Evolutionary conservation across 306 rosid species (phyloP), one percentile per base, ranked within the genome.

Genomic region (Vicia sativa): DNA sequence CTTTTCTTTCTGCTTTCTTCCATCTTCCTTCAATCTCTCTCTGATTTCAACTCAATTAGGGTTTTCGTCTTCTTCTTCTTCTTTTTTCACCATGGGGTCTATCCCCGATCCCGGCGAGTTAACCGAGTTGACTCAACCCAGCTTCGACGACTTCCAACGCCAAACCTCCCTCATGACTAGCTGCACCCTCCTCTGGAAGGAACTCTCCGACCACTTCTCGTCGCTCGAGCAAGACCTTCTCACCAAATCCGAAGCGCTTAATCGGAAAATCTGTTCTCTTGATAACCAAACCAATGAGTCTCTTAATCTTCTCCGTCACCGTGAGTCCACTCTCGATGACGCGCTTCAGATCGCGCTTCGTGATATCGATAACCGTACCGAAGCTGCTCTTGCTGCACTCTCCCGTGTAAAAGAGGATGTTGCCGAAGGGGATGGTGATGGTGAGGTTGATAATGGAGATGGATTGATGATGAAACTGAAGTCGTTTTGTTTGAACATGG

Each of bases 31-130:
- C 55, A 6, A 16, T 19, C 31, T 55, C 1, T 31, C 76, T 58
- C 62, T 46, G 71, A 78, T 69, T 59, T 13, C 10, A 23, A 54
- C 50, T 10, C 39, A 16, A 19, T 61, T 69, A 76, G 76, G 76
- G 76, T 77, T 77, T 49, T 31, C 59, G 9, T 19, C 28, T 35
- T 25, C 38, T 59, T 14, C 37, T 43, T n/a, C 28, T 9, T 15
- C 70, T 10, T 9, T 2, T 21, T 21, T 59, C 48, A 71, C 67
- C 49, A 92, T 93, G 97, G 97, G 96, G 93, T 88, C 98, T 78
- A 85, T 82, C 86, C 90, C 89, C 89, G 98, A 93, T 93, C 96
- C 99, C 70, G 98, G 98, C 68, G 99, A 90, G 91, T 76, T 88
- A 79, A 60, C 79, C 50, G 98, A 87, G 93, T 70, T 80, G 78